Percentiles rank a stretch among this genome's conserved stretches.
Evolutionary conservation across 257 asterid genomes (phyloP).

Genomic region (Ballota nigra): DNA sequence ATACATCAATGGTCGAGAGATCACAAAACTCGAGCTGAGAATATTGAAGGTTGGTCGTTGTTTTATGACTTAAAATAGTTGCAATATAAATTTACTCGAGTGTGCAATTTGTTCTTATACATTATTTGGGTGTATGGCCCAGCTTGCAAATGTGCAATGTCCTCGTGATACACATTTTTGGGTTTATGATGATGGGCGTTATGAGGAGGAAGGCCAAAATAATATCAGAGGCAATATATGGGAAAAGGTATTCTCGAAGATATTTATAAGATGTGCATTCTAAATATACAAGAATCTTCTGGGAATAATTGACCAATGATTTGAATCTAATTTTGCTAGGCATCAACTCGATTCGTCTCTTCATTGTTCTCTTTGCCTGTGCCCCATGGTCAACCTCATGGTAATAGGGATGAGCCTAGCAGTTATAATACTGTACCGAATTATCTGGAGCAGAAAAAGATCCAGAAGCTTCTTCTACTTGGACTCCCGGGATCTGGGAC

Average conservation of each 20-base stretch:
- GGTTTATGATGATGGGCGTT: constrained; percentile 94
- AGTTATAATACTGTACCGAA: constrained; percentile 60
- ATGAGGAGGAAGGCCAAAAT: constrained; percentile 94
- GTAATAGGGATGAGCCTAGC: constrained; percentile 74
- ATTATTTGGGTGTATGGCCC: constrained; percentile 21
- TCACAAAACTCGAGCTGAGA: constrained; percentile 72
- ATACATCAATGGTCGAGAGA: constrained; percentile 81
- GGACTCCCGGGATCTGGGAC: constrained; percentile 90
- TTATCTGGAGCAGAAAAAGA: constrained; percentile 66
- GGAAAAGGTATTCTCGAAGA: constrained; percentile 58
- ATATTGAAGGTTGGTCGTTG: constrained; percentile 55
- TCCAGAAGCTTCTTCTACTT: constrained; percentile 74
- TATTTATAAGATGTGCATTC: neutral
- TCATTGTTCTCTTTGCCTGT: constrained; percentile 78
- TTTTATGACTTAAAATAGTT: neutral
- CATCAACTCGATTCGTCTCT: constrained; percentile 67
- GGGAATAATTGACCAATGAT: constrained; percentile 11
- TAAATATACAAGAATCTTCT: neutral
- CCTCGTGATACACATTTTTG: constrained; percentile 97
- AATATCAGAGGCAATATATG: constrained; percentile 90
- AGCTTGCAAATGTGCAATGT: constrained; percentile 88
- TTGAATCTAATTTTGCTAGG: constrained; percentile 41
- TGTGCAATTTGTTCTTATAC: constrained; percentile 3
- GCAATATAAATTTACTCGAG: neutral
- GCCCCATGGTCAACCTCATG: constrained; percentile 72